Conservation (phyloP, 495 filamentous ascomycete genomes). For the Stereocaulon alpinum region DNA sequence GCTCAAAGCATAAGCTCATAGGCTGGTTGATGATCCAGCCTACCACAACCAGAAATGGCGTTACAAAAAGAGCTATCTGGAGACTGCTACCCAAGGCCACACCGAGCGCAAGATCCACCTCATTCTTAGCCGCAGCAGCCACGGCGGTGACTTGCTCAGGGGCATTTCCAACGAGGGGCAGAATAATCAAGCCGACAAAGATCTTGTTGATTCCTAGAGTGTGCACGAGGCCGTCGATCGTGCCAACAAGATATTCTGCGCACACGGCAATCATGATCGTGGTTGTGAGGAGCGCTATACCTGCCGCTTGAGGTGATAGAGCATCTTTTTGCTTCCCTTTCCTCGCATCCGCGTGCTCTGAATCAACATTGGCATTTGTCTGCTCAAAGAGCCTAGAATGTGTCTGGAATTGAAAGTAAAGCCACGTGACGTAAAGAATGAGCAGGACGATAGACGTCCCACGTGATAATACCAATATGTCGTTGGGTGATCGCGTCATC, state of each 20-base stretch:
- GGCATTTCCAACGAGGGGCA: slow-evolving; percentile 86
- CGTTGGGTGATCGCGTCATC: slow-evolving; percentile 2
- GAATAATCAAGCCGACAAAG: slow-evolving; percentile 80
- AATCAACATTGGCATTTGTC: neutral
- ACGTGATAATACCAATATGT: slow-evolving; percentile 40
- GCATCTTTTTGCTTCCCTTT: slow-evolving; percentile 44
- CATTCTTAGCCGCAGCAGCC: slow-evolving; percentile 81
- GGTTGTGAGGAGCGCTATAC: slow-evolving; percentile 64
- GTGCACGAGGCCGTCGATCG: slow-evolving; percentile 62
- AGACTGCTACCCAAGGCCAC: slow-evolving; percentile 89
- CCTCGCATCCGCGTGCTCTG: neutral
- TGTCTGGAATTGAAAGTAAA: slow-evolving; percentile 84
- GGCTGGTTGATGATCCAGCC: slow-evolving; percentile 74
- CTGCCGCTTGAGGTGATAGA: slow-evolving; percentile 67
- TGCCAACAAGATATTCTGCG: slow-evolving; percentile 77
- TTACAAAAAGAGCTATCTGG: slow-evolving; percentile 83
- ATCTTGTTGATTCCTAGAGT: slow-evolving; percentile 56
- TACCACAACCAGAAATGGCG: slow-evolving; percentile 77
- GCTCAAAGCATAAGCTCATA: slow-evolving; percentile 83
- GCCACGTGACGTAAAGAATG: slow-evolving; percentile 72
- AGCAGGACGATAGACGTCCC: slow-evolving; percentile 49
- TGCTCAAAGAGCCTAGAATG: slow-evolving; percentile 44
- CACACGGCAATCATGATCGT: slow-evolving; percentile 75
- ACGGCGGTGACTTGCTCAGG: slow-evolving; percentile 89
- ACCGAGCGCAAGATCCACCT: slow-evolving; percentile 89